Conservation (phyloP, 805 yeast genomes). For the Suhomyces emberorum region DNA sequence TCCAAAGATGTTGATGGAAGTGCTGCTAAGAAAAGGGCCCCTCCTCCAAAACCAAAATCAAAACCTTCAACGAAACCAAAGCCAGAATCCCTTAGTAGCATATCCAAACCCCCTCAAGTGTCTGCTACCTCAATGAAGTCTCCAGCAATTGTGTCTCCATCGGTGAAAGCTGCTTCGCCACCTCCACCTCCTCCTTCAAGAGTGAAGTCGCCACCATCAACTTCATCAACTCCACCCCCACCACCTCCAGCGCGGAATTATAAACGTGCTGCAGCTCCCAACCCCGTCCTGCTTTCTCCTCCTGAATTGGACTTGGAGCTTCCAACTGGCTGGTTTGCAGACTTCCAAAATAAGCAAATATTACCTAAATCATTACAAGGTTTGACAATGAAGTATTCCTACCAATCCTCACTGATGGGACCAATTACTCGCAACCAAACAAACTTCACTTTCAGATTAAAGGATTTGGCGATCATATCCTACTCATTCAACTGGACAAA, state of each 20-base stretch:
- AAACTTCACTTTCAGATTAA: constrained; percentile 34
- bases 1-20: neutral
- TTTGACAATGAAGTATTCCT: constrained; percentile 27
- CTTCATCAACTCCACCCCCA: constrained; percentile 21
- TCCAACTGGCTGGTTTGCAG: constrained; percentile 45
- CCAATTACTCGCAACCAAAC: constrained; percentile 17
- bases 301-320: constrained; percentile 44
- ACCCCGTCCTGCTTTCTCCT: constrained; percentile 17
- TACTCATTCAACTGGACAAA: constrained; percentile 42
- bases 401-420: constrained; percentile 10
- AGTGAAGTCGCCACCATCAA: constrained; percentile 10
- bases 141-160: neutral
- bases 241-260: constrained; percentile 33
- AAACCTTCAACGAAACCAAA: constrained; percentile 10
- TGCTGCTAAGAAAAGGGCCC: constrained; percentile 3
- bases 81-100: constrained; percentile 9
- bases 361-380: constrained; percentile 41
- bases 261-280: constrained; percentile 16
- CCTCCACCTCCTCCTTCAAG: constrained; percentile 20
- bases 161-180: constrained; percentile 10
- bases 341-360: constrained; percentile 16
- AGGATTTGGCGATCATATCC: constrained; percentile 39
- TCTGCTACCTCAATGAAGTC: too few species aligned
- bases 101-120: too few species aligned
- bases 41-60: constrained; percentile 14